phyloP scores from a whole-genome alignment of 441 rosid species.

The Viola pubescens region DNA sequence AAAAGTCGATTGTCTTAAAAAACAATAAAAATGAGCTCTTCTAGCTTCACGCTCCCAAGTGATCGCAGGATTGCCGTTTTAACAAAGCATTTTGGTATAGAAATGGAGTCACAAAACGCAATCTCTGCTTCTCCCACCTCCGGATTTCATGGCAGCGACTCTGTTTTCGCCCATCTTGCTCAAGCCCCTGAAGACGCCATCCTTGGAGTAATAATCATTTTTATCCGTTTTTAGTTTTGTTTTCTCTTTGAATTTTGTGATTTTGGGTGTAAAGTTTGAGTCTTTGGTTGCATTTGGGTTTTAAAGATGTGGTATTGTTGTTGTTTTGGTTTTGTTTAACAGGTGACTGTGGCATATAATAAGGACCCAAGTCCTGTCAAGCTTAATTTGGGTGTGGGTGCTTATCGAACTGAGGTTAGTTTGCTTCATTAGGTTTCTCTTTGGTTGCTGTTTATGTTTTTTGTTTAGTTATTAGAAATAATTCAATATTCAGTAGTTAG shows the following conservation, averaged over 20 bases:
- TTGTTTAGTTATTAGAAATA: not conserved
- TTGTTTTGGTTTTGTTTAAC: not conserved
- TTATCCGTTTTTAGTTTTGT: not conserved
- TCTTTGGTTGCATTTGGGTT: not conserved
- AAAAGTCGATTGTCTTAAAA: too few relatives aligned
- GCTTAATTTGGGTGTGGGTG: conserved; percentile 94
- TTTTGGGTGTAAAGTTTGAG: not conserved
- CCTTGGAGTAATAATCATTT: conserved; percentile 59
- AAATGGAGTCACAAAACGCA: conserved; percentile 18
- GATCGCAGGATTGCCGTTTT: conserved; percentile 64
- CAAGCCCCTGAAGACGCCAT: conserved; percentile 94
- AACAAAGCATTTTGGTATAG: conserved; percentile 43
- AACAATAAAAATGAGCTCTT: not conserved
- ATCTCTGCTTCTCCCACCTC: conserved; percentile 53
- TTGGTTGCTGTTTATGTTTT: not conserved
- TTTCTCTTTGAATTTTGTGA: not conserved
- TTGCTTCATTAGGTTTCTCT: not conserved
- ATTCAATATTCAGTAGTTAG: too few relatives aligned
- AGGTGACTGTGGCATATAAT: conserved; percentile 90
- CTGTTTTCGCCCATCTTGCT: conserved; percentile 79
- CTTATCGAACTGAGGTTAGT: conserved; percentile 85
- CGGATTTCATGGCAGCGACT: conserved; percentile 25
- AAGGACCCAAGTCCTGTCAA: conserved; percentile 85
- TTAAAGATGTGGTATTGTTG: not conserved
- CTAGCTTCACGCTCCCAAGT: conserved; percentile 11